Percentiles rank a stretch among this genome's conserved stretches.
Evolutionary conservation across 108 stramenopile species (phyloP).

Genomic region (Pseudonitzschia pungens): DNA sequence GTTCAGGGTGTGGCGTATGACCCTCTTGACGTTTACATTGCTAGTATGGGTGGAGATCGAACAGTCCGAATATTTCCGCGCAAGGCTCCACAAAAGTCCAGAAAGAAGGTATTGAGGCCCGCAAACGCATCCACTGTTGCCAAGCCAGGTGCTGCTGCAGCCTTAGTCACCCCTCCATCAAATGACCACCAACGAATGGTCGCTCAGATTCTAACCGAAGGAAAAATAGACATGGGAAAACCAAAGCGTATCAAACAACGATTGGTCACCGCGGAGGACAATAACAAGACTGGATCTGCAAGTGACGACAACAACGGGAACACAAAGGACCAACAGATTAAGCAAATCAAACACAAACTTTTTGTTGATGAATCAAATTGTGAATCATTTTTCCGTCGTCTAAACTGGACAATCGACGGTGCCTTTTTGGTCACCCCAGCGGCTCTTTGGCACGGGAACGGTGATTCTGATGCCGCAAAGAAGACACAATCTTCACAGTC

Average conservation of each 20-base stretch:
- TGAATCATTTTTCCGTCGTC: conserved; percentile 90
- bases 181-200: conserved; percentile 34
- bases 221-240: conserved; percentile 49
- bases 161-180: conserved; percentile 27
- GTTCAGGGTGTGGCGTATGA: conserved; percentile 88
- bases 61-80: conserved; percentile 76
- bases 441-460: conserved; percentile 68
- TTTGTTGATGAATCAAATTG: conserved; percentile 90
- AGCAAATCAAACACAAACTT: conserved; percentile 42
- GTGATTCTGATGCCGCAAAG: conserved; percentile 11
- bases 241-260: conserved; percentile 43
- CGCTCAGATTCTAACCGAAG: conserved; percentile 27
- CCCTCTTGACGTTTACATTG: conserved; percentile 83
- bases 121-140: conserved; percentile 26
- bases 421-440: conserved; percentile 88
- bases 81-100: conserved; percentile 49
- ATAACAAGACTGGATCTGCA: not conserved
- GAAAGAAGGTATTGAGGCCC: conserved; percentile 44
- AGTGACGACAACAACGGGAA: not conserved
- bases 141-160: not conserved
- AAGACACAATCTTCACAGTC: not conserved
- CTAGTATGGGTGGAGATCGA: conserved; percentile 86
- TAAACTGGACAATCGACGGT: conserved; percentile 90
- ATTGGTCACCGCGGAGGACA: conserved; percentile 17
- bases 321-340: not conserved